Evolutionary conservation across 2,329 filamentous ascomycete genomes (phyloP).

Genomic region (Venturia carpophila): DNA sequence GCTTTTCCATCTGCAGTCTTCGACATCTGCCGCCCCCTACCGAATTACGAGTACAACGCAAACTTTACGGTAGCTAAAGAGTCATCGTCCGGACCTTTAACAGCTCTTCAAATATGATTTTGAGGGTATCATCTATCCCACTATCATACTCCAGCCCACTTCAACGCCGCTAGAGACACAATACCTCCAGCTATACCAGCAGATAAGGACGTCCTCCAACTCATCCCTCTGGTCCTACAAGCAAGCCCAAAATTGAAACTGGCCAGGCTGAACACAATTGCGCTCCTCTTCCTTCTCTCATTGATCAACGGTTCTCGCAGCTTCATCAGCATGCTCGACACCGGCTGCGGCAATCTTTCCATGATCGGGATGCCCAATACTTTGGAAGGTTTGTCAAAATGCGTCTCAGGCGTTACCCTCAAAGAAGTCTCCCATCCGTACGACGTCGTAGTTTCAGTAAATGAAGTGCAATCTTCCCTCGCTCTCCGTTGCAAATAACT

Average conservation of each 20-base stretch:
- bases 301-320: not conserved
- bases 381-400: not conserved
- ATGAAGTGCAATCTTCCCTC: not conserved
- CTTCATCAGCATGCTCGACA: not conserved
- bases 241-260: not conserved
- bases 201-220: not conserved
- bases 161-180: not conserved
- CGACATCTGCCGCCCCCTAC: no score
- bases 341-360: not conserved
- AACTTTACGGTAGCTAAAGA: no score
- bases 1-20: not conserved
- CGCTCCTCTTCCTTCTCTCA: not conserved
- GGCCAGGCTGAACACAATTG: not conserved
- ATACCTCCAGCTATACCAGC: not conserved
- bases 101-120: no score
- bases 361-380: not conserved
- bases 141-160: not conserved
- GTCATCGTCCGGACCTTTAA: no score
- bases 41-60: not conserved
- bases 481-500: not conserved
- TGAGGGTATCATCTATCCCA: no score
- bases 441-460: not conserved
- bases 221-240: not conserved
- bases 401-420: not conserved
- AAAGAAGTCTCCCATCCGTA: not conserved